These are phyloP conservation scores for Wickerhamiella pararugosa DNA, from an alignment of 1,139 yeast species.

Conservation along the genomic window DNA sequence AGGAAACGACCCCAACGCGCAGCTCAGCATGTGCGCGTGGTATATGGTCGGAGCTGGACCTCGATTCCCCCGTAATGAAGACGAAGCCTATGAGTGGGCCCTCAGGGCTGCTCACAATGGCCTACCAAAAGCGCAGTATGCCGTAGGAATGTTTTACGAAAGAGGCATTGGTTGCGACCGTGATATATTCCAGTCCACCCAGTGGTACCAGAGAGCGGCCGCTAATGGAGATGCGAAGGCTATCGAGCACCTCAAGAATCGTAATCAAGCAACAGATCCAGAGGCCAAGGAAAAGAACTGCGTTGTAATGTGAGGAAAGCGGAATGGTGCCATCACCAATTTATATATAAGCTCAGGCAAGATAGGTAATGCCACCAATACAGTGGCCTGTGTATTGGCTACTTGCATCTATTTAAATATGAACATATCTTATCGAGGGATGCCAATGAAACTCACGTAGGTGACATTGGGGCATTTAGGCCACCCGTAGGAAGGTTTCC, in stretches of 20 bases:
- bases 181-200: conserved; percentile 42
- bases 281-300: conserved; percentile 22
- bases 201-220: conserved; percentile 68
- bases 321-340: not conserved
- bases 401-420: not conserved
- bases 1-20: conserved; percentile 75
- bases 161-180: conserved; percentile 74
- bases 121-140: conserved; percentile 70
- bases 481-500: conserved; percentile 10
- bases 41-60: conserved; percentile 84
- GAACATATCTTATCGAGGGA: not conserved
- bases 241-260: conserved; percentile 20
- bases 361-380: not conserved
- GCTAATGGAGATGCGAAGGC: conserved; percentile 61
- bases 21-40: conserved; percentile 96
- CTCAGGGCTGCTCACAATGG: conserved; percentile 64
- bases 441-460: no score
- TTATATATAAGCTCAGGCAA: not conserved
- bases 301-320: not conserved
- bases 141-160: conserved; percentile 72
- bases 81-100: conserved; percentile 93
- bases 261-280: conserved; percentile 8
- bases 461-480: conserved; percentile 5
- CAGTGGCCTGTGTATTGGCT: not conserved
- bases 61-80: conserved; percentile 59